These are phyloP conservation scores for Solanum sejunctum DNA, from an alignment of 257 asterid species.

Conservation along the genomic window DNA sequence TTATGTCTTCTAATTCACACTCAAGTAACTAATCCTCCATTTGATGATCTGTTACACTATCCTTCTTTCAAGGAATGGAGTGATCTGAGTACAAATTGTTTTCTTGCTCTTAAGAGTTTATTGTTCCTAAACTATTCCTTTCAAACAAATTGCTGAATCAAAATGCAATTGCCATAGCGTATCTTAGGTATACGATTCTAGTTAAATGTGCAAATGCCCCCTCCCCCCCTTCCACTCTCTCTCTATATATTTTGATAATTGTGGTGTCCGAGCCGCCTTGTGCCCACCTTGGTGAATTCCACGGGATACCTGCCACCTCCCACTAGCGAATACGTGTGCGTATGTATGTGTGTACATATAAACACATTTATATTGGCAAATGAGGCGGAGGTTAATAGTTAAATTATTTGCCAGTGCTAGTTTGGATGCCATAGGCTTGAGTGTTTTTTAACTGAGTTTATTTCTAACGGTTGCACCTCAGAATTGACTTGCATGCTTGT, in stretches of 20 bases:
- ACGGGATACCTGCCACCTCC: neutral
- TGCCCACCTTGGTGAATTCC: neutral
- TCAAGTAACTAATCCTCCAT: neutral
- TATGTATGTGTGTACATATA: no score
- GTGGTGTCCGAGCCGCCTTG: neutral
- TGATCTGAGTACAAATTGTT: neutral
- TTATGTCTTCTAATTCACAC: neutral
- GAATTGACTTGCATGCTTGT: slow-evolving; percentile 11
- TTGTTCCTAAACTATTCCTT: neutral
- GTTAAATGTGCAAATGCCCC: neutral
- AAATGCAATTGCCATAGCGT: neutral
- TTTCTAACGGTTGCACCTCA: neutral
- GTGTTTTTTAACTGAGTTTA: neutral
- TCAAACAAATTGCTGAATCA: neutral
- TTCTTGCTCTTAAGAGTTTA: neutral
- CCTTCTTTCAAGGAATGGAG: neutral
- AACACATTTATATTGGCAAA: neutral
- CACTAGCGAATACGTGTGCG: neutral
- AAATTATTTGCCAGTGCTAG: neutral
- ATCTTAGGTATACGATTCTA: neutral
- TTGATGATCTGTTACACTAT: neutral
- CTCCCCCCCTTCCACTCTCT: no score
- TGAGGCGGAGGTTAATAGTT: neutral
- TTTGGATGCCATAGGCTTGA: neutral
- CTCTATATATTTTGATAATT: neutral